A percentile compares a stretch with the other conserved stretches of the same genome.
Conservation (phyloP, 441 rosid species). For the Oxalis stricta region DNA sequence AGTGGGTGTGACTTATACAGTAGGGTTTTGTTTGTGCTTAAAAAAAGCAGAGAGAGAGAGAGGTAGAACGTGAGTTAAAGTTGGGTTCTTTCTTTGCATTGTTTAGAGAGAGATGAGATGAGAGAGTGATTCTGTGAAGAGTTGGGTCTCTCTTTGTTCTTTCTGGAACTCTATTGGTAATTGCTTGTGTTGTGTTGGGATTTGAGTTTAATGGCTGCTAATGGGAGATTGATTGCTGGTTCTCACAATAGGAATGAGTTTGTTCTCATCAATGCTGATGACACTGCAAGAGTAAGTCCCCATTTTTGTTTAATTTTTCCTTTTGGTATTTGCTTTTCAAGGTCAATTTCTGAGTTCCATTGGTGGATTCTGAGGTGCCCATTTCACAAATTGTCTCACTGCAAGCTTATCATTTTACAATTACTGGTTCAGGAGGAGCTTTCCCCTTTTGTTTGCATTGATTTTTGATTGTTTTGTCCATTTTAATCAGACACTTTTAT, state of each 20-base stretch:
- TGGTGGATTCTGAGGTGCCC: background rate
- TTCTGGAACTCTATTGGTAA: constrained; percentile 7
- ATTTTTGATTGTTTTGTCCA: background rate
- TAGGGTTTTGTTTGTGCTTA: no score
- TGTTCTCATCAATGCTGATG: constrained; percentile 88
- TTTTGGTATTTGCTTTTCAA: background rate
- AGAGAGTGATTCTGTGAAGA: constrained; percentile 7
- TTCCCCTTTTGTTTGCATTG: background rate
- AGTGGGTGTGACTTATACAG: no score
- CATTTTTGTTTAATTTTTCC: background rate
- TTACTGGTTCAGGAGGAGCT: background rate
- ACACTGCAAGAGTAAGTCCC: constrained; percentile 48
- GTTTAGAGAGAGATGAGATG: constrained; percentile 14
- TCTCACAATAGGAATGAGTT: constrained; percentile 96
- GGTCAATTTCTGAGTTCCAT: no score
- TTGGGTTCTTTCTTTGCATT: constrained; percentile 4
- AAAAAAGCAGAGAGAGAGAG: constrained; percentile 1
- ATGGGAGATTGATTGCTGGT: constrained; percentile 87
- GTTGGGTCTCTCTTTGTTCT: constrained; percentile 11
- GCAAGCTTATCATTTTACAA: no score
- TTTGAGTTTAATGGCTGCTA: constrained; percentile 42
- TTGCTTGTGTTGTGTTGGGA: background rate
- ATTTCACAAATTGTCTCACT: background rate
- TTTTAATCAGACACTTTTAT: constrained; percentile 2
- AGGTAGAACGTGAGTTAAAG: constrained; percentile 1